Evolutionary conservation across 441 rosid genomes (phyloP).

Genomic region (Jatropha podagrica): DNA sequence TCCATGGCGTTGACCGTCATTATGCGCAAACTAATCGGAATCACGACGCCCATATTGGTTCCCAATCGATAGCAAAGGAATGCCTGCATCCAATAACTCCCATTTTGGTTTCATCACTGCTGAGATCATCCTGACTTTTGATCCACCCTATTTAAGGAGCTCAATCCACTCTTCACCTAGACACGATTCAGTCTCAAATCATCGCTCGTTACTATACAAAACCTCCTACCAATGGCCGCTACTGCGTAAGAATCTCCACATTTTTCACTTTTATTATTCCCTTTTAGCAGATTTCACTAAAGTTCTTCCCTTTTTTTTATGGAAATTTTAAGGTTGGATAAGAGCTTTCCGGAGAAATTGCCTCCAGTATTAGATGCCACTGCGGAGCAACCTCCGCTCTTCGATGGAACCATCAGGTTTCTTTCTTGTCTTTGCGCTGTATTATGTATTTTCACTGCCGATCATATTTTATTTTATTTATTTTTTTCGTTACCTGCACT

Average conservation of each 20-base stretch:
- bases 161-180: neutral
- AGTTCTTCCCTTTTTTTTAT: neutral
- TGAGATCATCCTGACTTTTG: neutral
- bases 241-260: neutral
- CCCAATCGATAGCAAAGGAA: too few relatives aligned
- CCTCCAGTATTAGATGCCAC: constrained; percentile 24
- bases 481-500: neutral
- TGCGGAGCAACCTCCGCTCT: constrained; percentile 31
- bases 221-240: neutral
- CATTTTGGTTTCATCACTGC: neutral
- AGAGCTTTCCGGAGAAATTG: constrained; percentile 21
- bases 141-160: neutral
- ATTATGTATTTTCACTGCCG: neutral
- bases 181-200: neutral
- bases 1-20: too few relatives aligned
- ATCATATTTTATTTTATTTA: neutral
- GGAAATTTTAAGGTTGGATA: constrained; percentile 21
- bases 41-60: too few relatives aligned
- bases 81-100: too few relatives aligned
- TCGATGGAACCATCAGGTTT: constrained; percentile 32
- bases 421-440: neutral
- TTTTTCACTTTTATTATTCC: neutral
- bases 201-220: neutral
- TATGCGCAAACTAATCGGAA: too few relatives aligned
- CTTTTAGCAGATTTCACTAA: neutral